Base-by-base conservation (phyloP, 2,329 filamentous ascomycete species). In the Penicillium occitanis region DNA sequence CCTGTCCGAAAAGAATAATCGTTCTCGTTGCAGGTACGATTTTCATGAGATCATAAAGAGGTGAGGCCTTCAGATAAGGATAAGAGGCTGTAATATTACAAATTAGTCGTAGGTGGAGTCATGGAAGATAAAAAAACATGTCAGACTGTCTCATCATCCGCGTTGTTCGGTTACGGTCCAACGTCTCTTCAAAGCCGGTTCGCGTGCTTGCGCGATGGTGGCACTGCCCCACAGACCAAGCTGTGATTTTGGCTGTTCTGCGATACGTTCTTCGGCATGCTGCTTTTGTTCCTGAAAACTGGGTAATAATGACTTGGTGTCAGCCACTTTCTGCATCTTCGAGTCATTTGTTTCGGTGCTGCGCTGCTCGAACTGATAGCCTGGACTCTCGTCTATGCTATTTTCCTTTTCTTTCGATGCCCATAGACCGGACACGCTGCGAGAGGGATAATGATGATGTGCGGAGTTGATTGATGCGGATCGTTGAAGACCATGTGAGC, bases 211-310 rank as follows among this genome's bases (percentile, higher is more conserved):
- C 50, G 73, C 69, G 17, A 72, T 62, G 8, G 71, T 70, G 7
- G 72, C 70, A 69, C 75, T 75, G 0, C 77, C 75, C 78, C 78
- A 80, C 14, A 80, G 72, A 14, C 76, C 77, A 14, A 73, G 73
- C 61, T 79, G 78, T 6, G 73, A 76, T 19, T 66, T 66, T 44
- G 35, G 33, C 10, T 51, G 60, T 28, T 66, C 60, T 57, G 51
- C 35, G 35, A 63, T 42, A 46, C 13, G 50, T 19, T 55, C 65
- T 5, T 44, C 22, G 57, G 5, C 28, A 17, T 42, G 33, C 30
- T 60, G 22, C 37, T 46, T 28, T 28, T 60, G 57, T 4, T 46
- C 25, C 22, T 37, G n/a, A 14, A 37, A 6, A 13, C 33, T 17
- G 53, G 53, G 53, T 37, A 33, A 14, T 19, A 72, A 3, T 73